A percentile compares a stretch with the other conserved stretches of the same genome.
These are phyloP conservation scores for Phaeotremella skinneri DNA, from an alignment of 768 basidiomycete genomes.

Conservation along the genomic window DNA sequence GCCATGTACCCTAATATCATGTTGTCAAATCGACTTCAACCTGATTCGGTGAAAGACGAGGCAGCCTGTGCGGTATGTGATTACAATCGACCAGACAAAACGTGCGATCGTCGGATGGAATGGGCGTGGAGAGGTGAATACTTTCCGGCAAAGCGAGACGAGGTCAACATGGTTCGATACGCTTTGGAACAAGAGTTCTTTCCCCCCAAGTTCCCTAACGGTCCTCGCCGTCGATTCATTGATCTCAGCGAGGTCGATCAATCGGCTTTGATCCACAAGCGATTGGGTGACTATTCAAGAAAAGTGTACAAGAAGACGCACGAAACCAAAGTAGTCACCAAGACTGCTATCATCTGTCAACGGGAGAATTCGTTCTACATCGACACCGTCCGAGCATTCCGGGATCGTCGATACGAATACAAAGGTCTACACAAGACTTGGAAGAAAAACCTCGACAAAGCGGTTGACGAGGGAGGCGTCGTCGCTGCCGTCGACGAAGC, in stretches of 20 bases:
- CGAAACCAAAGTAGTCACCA: slow-evolving; percentile 90
- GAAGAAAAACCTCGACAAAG: slow-evolving; percentile 93
- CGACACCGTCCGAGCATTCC: slow-evolving; percentile 93
- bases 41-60: slow-evolving; percentile 96
- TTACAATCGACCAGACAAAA: slow-evolving; percentile 92
- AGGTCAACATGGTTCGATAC: slow-evolving; percentile 97
- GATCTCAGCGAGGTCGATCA: slow-evolving; percentile 84
- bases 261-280: slow-evolving; percentile 88
- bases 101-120: slow-evolving; percentile 84
- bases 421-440: slow-evolving; percentile 97
- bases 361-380: slow-evolving; percentile 98
- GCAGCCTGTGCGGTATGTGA: slow-evolving; percentile 97
- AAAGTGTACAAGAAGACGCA: slow-evolving; percentile 99
- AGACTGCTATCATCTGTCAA: slow-evolving; percentile 94
- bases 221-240: slow-evolving; percentile 71
- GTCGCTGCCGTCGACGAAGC: slow-evolving; percentile 91
- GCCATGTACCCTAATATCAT: slow-evolving; percentile 99
- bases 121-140: slow-evolving; percentile 99
- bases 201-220: slow-evolving; percentile 72
- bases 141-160: slow-evolving; percentile 94
- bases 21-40: slow-evolving; percentile 98
- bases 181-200: slow-evolving; percentile 93
- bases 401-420: slow-evolving; percentile 98
- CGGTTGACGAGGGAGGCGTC: slow-evolving; percentile 64
- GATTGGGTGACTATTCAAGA: slow-evolving; percentile 94